Conservation (phyloP, 805 yeast genomes). For the Metschnikowia cerradonensis region DNA sequence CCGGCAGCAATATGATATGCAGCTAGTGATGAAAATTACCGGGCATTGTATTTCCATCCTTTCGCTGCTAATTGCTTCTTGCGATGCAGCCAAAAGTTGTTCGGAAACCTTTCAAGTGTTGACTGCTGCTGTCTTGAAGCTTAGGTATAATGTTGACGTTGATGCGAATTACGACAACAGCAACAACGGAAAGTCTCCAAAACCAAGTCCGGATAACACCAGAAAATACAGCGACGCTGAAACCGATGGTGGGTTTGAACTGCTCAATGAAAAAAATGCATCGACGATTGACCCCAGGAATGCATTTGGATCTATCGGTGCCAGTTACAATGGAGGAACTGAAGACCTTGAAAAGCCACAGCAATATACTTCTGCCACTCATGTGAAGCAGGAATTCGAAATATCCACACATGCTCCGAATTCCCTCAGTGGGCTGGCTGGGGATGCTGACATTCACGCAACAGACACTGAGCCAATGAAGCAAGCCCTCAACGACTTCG, state of each 20-base stretch:
- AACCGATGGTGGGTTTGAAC: background rate
- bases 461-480: background rate
- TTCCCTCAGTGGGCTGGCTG: background rate
- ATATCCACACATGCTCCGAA: background rate
- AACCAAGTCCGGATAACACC: background rate
- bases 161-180: constrained; percentile 5
- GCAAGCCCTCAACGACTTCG: background rate
- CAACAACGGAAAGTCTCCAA: background rate
- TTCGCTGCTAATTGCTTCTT: constrained; percentile 57
- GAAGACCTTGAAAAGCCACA: background rate
- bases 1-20: constrained; percentile 41
- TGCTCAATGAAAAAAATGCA: background rate
- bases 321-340: background rate
- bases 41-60: constrained; percentile 55
- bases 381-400: background rate
- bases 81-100: constrained; percentile 77
- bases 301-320: background rate
- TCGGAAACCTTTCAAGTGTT: constrained; percentile 67
- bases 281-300: constrained; percentile 2
- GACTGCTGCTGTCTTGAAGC: constrained; percentile 63
- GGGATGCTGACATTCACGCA: background rate
- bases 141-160: constrained; percentile 43
- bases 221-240: background rate
- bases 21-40: constrained; percentile 46
- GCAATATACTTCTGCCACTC: background rate